Evolutionary conservation across 306 rosid genomes (phyloP), one percentile per base, ranked within the genome.

Genomic region (Begonia fuchsioides): DNA sequence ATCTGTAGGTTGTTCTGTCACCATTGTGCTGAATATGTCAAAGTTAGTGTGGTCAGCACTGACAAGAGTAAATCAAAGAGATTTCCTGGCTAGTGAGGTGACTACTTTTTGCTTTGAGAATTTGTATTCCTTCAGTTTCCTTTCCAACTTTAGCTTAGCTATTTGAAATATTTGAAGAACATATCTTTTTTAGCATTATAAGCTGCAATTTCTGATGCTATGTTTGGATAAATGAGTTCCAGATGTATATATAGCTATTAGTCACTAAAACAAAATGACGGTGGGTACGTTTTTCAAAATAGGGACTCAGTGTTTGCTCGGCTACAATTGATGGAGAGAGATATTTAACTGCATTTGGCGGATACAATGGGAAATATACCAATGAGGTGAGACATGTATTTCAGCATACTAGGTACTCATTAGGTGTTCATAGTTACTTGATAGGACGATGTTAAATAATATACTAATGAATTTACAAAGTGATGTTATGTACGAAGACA

Each of bases 21-120:
- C 96, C 44, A 67, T 92, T 60, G 59, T 73, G 50, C 72, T 92
- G 38, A 73, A 82, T 79, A 85, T 85, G 98, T 76, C 96, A 53
- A 92, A 75, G 73, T 81, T 81, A 39, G 90, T 78, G 43, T 92
- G 96, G 98, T 73, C 87, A 52, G 93, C 68, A 17, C 61, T 81
- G 72, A 68, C 92, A 32, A 69, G 57, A 49, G 96, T 82, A 65
- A 77, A 77, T 76, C 87, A 67, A 53, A 82, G 87, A 51, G 90
- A 79, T 82, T 85, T 94, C 38, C 98, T 92, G 52, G 82, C 98
- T 59, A 92, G 96, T 63, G 98, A 92, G 96, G 98, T 92, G 59
- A 65, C 66, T 72, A 43, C 74, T 51, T 48, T 52, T 56, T 41
- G 45, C 45, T 45, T 5, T 39, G 39, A 5, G 7, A 16, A 17